Evolutionary conservation across 108 stramenopile species (phyloP), one percentile per base, ranked within the genome.

Genomic region (Cyclotella cryptica): DNA sequence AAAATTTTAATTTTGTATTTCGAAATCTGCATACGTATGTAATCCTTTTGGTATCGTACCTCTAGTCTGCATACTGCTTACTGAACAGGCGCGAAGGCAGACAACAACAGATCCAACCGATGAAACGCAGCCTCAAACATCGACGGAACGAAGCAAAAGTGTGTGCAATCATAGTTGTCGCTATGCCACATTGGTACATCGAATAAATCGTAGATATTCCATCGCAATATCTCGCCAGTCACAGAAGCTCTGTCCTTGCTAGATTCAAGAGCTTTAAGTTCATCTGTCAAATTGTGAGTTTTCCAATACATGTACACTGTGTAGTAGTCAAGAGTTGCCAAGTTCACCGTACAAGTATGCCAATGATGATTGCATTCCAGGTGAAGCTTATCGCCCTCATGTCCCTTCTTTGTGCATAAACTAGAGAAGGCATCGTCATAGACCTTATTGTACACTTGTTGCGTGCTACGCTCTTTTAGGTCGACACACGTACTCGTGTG

Each of bases 91-190:
- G 35, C 35, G 6, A 62, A 39, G 10, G 45, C 35, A 9, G 65
- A 47, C 13, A 69, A 21, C 30, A 69, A 69, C 18, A 69, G 47
- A 29, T 30, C 68, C 30, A 69, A 53, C 22, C 68, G 68, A 29
- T 69, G 29, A 69, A 69, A 69, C 9, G 68, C 68, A 28, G 51
- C 68, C 21, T 69, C 68, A 69, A 35, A 69, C 27, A 69, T 15
- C 13, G 26, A 26, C 8, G 52, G 49, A 39, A 69, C 52, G 53
- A 45, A 69, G 30, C 68, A 69, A 69, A 49, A 69, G 35, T 69
- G 68, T 21, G 51, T 49, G 28, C 68, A 69, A 53, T 69, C 68
- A 52, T 13, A 7, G 30, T 29, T 30, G 15, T 49, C 24, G 1
- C 26, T 10, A 29, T 69, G 68, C 49, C 49, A 53, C 9, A 19